Conservation (phyloP, 768 basidiomycete genomes). For the Galerina sulciceps region DNA sequence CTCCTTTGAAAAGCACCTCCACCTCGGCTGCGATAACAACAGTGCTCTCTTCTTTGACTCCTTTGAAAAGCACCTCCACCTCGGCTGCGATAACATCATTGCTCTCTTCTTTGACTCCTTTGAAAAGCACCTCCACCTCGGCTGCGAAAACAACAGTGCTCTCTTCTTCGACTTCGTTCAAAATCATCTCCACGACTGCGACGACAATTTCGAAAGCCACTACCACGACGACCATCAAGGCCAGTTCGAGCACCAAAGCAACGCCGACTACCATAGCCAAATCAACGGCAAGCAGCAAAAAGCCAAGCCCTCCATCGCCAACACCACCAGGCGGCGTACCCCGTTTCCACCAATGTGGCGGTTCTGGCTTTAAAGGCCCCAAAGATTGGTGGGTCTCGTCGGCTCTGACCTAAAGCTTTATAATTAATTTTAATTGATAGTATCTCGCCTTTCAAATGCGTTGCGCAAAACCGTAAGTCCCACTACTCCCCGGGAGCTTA, state of each 20-base stretch:
- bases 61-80: background rate
- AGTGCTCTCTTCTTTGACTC: background rate
- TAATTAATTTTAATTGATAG: background rate
- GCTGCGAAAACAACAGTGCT: background rate
- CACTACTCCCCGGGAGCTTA: too few relatives aligned
- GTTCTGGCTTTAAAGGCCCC: constrained; percentile 3
- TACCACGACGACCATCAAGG: constrained; percentile 4
- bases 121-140: background rate
- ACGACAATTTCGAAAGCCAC: too few relatives aligned
- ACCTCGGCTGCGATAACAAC: too few relatives aligned
- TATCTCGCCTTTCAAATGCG: constrained; percentile 8
- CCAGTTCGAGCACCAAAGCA: too few relatives aligned
- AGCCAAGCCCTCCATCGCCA: too few relatives aligned
- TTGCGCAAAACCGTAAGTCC: constrained; percentile 13
- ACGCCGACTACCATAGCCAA: too few relatives aligned
- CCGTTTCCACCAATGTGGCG: constrained; percentile 17
- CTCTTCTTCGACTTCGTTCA: background rate
- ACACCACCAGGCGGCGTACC: background rate
- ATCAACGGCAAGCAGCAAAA: too few relatives aligned
- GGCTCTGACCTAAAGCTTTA: too few relatives aligned
- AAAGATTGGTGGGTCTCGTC: constrained; percentile 1
- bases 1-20: background rate
- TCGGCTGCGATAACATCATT: background rate
- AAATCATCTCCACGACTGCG: background rate
- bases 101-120: background rate